Conservation (phyloP, 139 green algal genomes). For the Micractinium conductrix region DNA sequence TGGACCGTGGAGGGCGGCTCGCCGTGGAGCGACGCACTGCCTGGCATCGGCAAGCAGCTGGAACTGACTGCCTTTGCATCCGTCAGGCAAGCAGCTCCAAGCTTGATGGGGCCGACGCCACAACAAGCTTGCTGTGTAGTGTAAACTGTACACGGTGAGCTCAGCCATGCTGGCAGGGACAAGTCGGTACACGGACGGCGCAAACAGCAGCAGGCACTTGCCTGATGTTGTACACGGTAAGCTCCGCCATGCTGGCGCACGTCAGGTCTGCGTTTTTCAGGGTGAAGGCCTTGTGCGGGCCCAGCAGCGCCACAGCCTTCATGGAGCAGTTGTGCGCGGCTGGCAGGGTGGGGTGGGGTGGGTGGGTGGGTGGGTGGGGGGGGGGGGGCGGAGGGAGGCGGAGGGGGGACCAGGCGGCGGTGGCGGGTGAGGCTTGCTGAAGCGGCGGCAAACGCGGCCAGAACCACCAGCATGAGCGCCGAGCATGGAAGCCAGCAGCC, state of each 20-base stretch:
- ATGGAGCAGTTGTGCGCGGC: conserved; percentile 95
- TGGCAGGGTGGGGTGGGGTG: neutral
- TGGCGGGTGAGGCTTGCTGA: no score
- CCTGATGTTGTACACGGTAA: conserved; percentile 89
- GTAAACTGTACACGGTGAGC: neutral
- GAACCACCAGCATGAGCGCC: no score
- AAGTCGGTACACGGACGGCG: neutral
- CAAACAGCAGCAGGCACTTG: neutral
- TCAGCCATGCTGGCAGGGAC: neutral
- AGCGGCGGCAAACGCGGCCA: no score
- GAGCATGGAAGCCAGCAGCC: no score
- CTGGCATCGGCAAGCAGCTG: neutral
- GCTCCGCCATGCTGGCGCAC: conserved; percentile 69
- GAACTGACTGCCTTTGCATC: no score
- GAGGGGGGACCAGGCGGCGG: neutral
- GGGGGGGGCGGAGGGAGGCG: neutral
- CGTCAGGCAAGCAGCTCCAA: no score
- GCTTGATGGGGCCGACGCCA: neutral
- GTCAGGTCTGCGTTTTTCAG: conserved; percentile 86
- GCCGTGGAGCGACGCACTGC: no score
- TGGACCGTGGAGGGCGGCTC: no score
- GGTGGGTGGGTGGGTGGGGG: neutral
- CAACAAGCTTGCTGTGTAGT: no score
- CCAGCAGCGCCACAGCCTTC: conserved; percentile 75
- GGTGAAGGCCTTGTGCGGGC: conserved; percentile 60